These are phyloP conservation scores for Lachnellula occidentalis DNA, from an alignment of 2,329 filamentous ascomycete species.

Conservation along the genomic window DNA sequence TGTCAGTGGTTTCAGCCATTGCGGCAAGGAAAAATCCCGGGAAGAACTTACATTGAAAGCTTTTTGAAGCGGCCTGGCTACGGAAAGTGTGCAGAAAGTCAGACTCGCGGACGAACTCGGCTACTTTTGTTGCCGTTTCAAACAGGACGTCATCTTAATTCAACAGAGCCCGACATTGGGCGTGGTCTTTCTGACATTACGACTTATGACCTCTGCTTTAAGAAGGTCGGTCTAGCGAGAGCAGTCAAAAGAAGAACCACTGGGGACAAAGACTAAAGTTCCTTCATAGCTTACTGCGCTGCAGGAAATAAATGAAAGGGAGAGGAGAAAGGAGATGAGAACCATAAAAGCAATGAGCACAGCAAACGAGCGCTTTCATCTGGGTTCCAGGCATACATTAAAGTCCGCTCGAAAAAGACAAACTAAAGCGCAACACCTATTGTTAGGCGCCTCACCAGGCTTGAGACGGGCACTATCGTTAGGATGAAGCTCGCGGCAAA, in stretches of 20 bases:
- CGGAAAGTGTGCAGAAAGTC: conserved; percentile 31
- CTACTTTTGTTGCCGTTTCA: conserved; percentile 8
- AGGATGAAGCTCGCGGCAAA: neutral
- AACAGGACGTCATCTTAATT: conserved; percentile 13
- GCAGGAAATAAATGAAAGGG: neutral
- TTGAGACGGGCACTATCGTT: conserved; percentile 1
- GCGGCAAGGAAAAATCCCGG: neutral
- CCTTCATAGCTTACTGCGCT: neutral
- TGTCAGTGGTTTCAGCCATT: conserved; percentile 9
- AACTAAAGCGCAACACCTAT: neutral
- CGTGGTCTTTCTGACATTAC: conserved; percentile 21
- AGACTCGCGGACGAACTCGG: conserved; percentile 29
- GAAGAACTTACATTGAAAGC: conserved; percentile 34
- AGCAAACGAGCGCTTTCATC: neutral
- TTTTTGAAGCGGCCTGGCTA: conserved; percentile 29
- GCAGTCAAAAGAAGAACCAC: conserved; percentile 1
- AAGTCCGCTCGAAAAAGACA: neutral
- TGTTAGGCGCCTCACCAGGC: neutral
- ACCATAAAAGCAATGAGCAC: neutral
- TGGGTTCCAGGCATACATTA: neutral
- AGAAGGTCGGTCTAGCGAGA: neutral
- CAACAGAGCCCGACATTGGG: conserved; percentile 16
- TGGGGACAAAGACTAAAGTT: conserved; percentile 2
- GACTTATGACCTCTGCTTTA: conserved; percentile 3
- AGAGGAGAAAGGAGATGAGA: neutral